Conservation (phyloP, 2,329 filamentous ascomycete species). For the Epichloe festucae region DNA sequence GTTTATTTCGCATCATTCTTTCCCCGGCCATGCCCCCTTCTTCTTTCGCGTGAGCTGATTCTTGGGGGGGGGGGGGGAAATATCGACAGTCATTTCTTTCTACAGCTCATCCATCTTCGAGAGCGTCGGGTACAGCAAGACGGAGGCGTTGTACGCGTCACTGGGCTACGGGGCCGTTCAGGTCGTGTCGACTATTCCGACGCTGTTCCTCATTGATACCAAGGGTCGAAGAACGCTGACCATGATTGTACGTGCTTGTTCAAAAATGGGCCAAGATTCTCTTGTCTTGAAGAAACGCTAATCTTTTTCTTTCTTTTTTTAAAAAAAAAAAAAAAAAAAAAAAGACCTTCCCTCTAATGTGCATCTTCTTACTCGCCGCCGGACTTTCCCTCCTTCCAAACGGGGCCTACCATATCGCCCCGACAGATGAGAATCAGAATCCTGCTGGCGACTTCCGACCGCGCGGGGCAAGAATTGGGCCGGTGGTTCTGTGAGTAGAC, state of each 20-base stretch:
- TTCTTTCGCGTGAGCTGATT: not conserved
- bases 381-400: slow-evolving; percentile 13
- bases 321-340: no score
- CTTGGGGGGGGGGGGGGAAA: not conserved
- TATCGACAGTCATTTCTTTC: slow-evolving; percentile 48
- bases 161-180: slow-evolving; percentile 38
- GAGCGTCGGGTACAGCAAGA: slow-evolving; percentile 38
- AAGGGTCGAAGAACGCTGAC: slow-evolving; percentile 15
- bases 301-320: not conserved
- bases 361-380: slow-evolving; percentile 14
- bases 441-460: slow-evolving; percentile 7
- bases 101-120: slow-evolving; percentile 49
- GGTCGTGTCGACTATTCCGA: slow-evolving; percentile 16
- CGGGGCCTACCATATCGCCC: slow-evolving; percentile 8
- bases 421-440: slow-evolving; percentile 7
- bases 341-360: slow-evolving; percentile 16
- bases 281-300: not conserved
- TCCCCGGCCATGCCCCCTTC: no score
- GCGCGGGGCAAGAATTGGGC: slow-evolving; percentile 9
- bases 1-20: not conserved
- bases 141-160: slow-evolving; percentile 32
- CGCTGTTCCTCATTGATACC: slow-evolving; percentile 18
- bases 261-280: not conserved
- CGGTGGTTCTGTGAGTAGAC: slow-evolving; percentile 9
- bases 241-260: slow-evolving; percentile 10